Evolutionary conservation across 805 yeast genomes (phyloP), one percentile per base, ranked within the genome.

Genomic region (Barnettozyma sucrosica): DNA sequence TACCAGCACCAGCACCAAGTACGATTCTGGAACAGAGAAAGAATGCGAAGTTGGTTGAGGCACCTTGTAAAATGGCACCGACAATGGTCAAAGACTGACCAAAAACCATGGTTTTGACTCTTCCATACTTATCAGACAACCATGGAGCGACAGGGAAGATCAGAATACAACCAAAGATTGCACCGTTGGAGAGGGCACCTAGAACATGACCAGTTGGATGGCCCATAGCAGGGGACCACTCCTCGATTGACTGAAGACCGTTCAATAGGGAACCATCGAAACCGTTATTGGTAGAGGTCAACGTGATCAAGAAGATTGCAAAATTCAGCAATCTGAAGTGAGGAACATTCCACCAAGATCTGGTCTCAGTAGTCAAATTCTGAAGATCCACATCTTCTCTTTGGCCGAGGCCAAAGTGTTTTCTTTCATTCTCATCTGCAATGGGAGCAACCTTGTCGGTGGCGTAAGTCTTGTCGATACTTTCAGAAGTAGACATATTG

Each of bases 221-320:
- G 23, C 69, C 68, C 60, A 76, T 67, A 38, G 63, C 63, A 4
- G 55, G 44, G 20, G 55, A 52, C 77, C 79, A 77, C 20, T 53
- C 46, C 3, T 51, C 41, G 48, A 73, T 60, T 7, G 75, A 61
- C 51, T 77, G 80, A 47, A 76, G 63, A 28, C 76, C 77, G 54
- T 76, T 76, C 56, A 76, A 60, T 70, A 76, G 66, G 16, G 73
- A 68, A 45, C 74, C 74, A 62, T 73, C 77, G 48, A 64, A 74
- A 45, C 77, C 77, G 46, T 59, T 68, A 53, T 71, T 72, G 40
- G 77, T 69, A 4, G 80, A 69, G 26, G 76, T 65, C 38, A 76
- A 55, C 19, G 78, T 68, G 48, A 70, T 65, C n/a, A 71, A 55
- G 32, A 72, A 62, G 37, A 76, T 57, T 7, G 65, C 58, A 38